Base-by-base conservation (phyloP, 2,329 filamentous ascomycete genomes). In the Ciborinia camelliae region DNA sequence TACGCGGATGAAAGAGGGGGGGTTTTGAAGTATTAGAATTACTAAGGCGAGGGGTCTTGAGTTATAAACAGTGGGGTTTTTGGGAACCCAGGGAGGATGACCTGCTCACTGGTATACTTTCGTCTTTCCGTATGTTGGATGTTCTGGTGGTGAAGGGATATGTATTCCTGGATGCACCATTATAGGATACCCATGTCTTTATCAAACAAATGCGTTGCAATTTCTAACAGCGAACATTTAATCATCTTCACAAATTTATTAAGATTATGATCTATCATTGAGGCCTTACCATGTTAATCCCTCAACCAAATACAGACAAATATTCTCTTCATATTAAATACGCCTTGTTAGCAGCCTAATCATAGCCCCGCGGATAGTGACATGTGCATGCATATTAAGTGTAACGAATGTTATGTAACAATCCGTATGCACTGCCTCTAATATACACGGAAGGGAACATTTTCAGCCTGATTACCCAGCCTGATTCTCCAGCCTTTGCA, bases 121-220 rank as follows among this genome's bases (percentile, higher is more conserved):
- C 4, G 3, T 26, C 28, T 47, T 35, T 7, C 9, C 41, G 14
- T 58, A 4, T 47, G 15, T 20, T 20, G 2, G n/a, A 6, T 20
- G 12, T 15, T 23, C 3, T 10, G 23, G 20, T 1, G 6, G 6
- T 26, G 26, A 8, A 23, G 9, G 12, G 12, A 43, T 45, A 4
- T 1, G 12, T 14, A 23, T n/a, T 1, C 6, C 3, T 20, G 23
- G 18, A 20, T 10, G 9, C 2, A 3, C 9, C 4, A 10, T 2
- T 58, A 4, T 6, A 26, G 8, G 20, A 4, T 26, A 26, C 10
- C 30, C 20, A 6, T 45, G 20, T 20, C 26, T 4, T 7, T 1
- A 4, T 30, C 23, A 15, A 6, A 15, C 14, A 32, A 15, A 51
- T 30, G 9, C n/a, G n/a, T n/a, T n/a, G n/a, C n/a, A n/a, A n/a